Base-by-base conservation (phyloP, 2,329 filamentous ascomycete species). In the Nothopassalora personata region DNA sequence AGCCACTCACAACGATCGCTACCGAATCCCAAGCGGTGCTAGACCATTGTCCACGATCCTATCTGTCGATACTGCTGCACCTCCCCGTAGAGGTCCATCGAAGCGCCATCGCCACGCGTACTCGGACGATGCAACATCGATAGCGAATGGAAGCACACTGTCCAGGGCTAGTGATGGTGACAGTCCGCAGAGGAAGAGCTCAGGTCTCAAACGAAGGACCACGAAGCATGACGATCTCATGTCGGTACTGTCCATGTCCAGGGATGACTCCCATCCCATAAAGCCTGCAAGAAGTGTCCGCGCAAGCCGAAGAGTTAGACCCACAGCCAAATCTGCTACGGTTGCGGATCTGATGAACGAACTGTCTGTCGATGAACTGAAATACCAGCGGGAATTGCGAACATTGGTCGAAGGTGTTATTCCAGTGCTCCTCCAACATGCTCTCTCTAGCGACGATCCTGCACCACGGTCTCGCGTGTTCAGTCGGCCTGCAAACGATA, bases 351-450 rank as follows among this genome's bases (percentile, higher is more conserved):
- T 97, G 19, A 82, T 97, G 72, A 81, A 82, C 54, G 91, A 96
- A 70, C 86, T 99, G 63, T 80, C 84, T 10, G 83, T 88, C 5
- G 94, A 97, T 67, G 94, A 99, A 74, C 79, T 83, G 48, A 88
- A 94, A 66, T 99, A 97, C 71, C 87, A 88, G 75, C 84, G 92
- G 56, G 94, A 99, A 74, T 81, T 99, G 33, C 91, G 91, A 70
- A 97, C 94, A 0, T 77, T 99, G 33, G 92, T 97, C 7, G 92
- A 96, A 67, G 94, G 94, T 57, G 93, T 99, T 23, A 90, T 99
- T 57, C 94, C 94, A 0, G 93, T 97, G 1, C 81, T 99, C 1
- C 78, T 99, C 54, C 90, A 87, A 9, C 90, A 91, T 64, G 89
- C 96, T 8, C 82, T 97, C 11, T 88, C 86, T 9, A 86, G 89